Evolutionary conservation across 495 filamentous ascomycete species (phyloP).

Genomic region (Aspergillus steynii): DNA sequence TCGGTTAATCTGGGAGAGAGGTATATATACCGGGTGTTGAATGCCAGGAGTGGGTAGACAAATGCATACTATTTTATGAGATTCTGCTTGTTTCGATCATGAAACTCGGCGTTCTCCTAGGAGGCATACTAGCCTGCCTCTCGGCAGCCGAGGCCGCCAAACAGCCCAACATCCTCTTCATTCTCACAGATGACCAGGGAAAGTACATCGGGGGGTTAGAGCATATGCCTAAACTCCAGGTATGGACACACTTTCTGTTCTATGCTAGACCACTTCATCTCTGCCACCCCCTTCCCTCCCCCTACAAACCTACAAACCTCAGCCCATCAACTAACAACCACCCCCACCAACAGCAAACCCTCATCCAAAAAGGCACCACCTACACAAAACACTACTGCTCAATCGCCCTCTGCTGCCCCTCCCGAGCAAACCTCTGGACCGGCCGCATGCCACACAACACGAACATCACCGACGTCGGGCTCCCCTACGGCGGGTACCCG

Average conservation of each 20-base stretch:
- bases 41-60: no score
- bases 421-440: slow-evolving; percentile 59
- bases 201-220: slow-evolving; percentile 57
- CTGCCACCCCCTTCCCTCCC: no score
- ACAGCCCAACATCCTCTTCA: slow-evolving; percentile 59
- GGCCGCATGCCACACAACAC: slow-evolving; percentile 67
- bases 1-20: no score
- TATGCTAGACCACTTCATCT: background rate
- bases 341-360: slow-evolving; percentile 33
- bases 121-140: slow-evolving; percentile 7
- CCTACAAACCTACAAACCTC: background rate
- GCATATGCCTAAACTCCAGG: slow-evolving; percentile 54
- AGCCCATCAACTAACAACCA: background rate
- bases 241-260: slow-evolving; percentile 4
- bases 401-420: slow-evolving; percentile 60
- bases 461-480: slow-evolving; percentile 64
- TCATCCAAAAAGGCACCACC: slow-evolving; percentile 50
- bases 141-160: slow-evolving; percentile 18
- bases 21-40: background rate
- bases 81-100: slow-evolving; percentile 3
- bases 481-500: slow-evolving; percentile 64
- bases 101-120: slow-evolving; percentile 1
- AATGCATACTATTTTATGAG: background rate
- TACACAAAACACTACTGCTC: slow-evolving; percentile 58
- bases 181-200: slow-evolving; percentile 65